Evolutionary conservation across 1,284 basidiomycete species (phyloP), one percentile per base, ranked within the genome.

Genomic region (Pascua guehoae): DNA sequence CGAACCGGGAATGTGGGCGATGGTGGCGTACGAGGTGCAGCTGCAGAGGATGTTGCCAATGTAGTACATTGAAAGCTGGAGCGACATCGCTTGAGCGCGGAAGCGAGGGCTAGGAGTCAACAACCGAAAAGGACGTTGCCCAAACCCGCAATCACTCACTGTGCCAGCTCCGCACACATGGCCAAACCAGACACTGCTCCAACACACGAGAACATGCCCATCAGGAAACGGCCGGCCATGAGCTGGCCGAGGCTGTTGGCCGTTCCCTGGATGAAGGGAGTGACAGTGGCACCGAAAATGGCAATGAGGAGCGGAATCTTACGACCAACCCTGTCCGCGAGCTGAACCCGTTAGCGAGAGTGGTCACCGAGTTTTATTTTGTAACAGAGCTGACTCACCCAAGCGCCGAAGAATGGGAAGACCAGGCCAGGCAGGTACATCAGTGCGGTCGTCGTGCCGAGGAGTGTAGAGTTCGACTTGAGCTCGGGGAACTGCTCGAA

Each of bases 231-330:
- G 5, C 54, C 54, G 3, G 36, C 54, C 14, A 56, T 56, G 9
- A 56, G 12, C 15, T 56, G 54, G 15, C 18, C 45, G 40, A 56
- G 49, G 7, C 36, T 40, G 43, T 51, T 16, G 9, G 54, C 51
- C 5, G 41, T 42, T 1, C 44, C 54, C 45, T 56, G 54, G 40
- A 56, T 56, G 49, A 56, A 47, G 16, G 54, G 54, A 2, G 54
- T 56, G 40, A 56, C 5, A 14, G 51, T 51, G 1, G 54, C 54
- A 15, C 54, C 54, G 36, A 51, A 37, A 40, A 56, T 47, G 9
- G 49, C 54, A 11, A 56, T 47, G 32, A 56, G 38, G 45, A 56
- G 49, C 10, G 54, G 54, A 16, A 56, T 56, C 54, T 56, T 56
- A 17, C 54, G 54, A 17, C 54, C 54, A 17, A 56, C 36, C 16